Evolutionary conservation across 768 basidiomycete genomes (phyloP), one percentile per base, ranked within the genome.

Genomic region (Boletellus ananiceps): DNA sequence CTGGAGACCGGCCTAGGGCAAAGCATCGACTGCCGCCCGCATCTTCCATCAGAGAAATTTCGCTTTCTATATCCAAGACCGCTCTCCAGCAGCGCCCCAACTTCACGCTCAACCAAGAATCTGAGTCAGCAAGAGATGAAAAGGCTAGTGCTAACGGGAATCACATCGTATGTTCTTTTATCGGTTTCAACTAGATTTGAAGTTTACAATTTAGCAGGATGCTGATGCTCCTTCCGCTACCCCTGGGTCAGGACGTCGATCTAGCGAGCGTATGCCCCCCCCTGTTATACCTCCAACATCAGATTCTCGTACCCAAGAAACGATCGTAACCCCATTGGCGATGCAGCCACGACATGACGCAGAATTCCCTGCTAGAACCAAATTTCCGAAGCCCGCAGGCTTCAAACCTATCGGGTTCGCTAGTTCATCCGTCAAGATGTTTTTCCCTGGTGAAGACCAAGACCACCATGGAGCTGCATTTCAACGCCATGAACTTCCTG

Each of bases 381-480:
- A 46, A 39, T 38, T 43, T 8, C 8, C 55, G 41, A 82, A 73
- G 62, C 69, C 73, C 48, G 62, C 74, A 2, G 81, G 83, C 12
- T 86, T 88, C 67, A 86, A 79, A 58, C 85, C 87, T 5, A 85
- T 88, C 21, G 78, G 74, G 6, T 73, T 77, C 54, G 50, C 69
- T 47, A 71, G 58, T 31, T 78, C 83, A 15, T 68, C 78, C 1
- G 71, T 93, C 40, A 86, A 84, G 64, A 78, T 75, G 58, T 93
- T 93, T 69, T 93, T 93, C 62, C 89, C 90, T 18, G 80, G 78
- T 1, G 88, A 91, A 43, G 88, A 91, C 16, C 86, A 88, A 32
- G 74, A 79, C 56, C 73, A 75, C 29, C 58, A 61, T 46, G 63
- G 62, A 27, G 51, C 65, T 37, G 40, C 53, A 51, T 48, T 29